These are phyloP conservation scores for Albugo laibachii DNA, from an alignment of 352 stramenopile species.

Conservation along the genomic window DNA sequence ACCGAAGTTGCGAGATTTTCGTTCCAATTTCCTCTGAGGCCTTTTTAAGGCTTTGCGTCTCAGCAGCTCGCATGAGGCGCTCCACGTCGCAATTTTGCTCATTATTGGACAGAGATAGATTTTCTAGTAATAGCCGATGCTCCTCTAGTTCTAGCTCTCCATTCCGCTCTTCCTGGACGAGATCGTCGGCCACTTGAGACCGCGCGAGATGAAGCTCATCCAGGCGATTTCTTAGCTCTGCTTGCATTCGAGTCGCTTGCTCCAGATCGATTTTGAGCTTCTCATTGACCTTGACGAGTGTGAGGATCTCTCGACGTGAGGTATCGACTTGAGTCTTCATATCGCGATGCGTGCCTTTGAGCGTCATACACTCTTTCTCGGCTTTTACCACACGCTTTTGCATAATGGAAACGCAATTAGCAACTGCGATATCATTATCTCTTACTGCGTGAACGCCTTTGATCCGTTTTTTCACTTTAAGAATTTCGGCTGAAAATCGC, in stretches of 20 bases:
- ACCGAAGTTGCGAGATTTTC: background rate
- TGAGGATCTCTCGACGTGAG: slow-evolving; percentile 31
- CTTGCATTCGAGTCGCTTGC: slow-evolving; percentile 20
- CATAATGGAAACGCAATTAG: slow-evolving; percentile 54
- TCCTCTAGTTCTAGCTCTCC: slow-evolving; percentile 30
- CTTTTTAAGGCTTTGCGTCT: background rate
- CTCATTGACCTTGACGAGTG: slow-evolving; percentile 26
- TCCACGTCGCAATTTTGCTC: slow-evolving; percentile 37
- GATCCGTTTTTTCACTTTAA: slow-evolving; percentile 22
- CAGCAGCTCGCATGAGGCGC: slow-evolving; percentile 17
- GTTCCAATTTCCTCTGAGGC: background rate
- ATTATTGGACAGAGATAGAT: slow-evolving; percentile 37
- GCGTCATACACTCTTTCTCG: slow-evolving; percentile 64
- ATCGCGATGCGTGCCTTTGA: slow-evolving; percentile 39
- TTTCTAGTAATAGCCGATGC: slow-evolving; percentile 12
- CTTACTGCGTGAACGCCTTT: slow-evolving; percentile 51
- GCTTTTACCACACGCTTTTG: slow-evolving; percentile 48
- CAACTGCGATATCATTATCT: slow-evolving; percentile 54
- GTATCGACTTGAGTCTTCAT: slow-evolving; percentile 36
- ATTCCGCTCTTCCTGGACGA: slow-evolving; percentile 31
- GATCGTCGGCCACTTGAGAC: slow-evolving; percentile 26
- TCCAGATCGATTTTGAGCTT: slow-evolving; percentile 43
- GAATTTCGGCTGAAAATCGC: slow-evolving; percentile 24
- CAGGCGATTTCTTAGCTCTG: slow-evolving; percentile 22
- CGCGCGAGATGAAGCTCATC: slow-evolving; percentile 20